phyloP scores from a whole-genome alignment of 2,329 filamentous ascomycete genomes.

The Trichoderma sp. region DNA sequence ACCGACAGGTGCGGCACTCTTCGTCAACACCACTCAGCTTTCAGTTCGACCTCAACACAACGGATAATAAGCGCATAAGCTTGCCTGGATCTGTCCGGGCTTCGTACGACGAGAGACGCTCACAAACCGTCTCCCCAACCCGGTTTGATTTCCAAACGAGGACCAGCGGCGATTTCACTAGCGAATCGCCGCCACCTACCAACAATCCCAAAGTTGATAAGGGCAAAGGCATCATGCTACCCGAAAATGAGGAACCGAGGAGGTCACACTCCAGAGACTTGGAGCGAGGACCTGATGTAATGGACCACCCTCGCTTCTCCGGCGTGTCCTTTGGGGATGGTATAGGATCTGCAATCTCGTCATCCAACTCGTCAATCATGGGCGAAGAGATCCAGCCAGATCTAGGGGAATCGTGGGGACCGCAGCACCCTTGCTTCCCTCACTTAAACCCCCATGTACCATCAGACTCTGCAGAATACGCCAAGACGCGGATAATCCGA shows the following conservation, averaged over 20 bases:
- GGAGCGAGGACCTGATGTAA: constrained; percentile 51
- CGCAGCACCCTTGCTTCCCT: constrained; percentile 89
- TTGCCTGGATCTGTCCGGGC: constrained; percentile 53
- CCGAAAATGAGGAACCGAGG: constrained; percentile 34
- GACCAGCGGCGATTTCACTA: neutral
- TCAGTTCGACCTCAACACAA: constrained; percentile 47
- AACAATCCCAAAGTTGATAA: constrained; percentile 46
- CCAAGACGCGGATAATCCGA: constrained; percentile 82
- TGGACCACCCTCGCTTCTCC: constrained; percentile 45
- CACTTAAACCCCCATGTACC: constrained; percentile 92
- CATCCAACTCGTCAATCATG: constrained; percentile 59
- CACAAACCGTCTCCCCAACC: constrained; percentile 33
- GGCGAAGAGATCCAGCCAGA: constrained; percentile 63
- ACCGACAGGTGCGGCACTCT: constrained; percentile 45
- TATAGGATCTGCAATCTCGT: constrained; percentile 55
- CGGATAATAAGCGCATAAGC: constrained; percentile 49
- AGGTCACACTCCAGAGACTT: constrained; percentile 50
- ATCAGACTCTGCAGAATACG: constrained; percentile 68
- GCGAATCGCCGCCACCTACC: neutral
- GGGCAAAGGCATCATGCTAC: constrained; percentile 47
- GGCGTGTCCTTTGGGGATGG: constrained; percentile 49
- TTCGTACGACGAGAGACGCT: constrained; percentile 51
- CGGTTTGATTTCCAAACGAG: constrained; percentile 19
- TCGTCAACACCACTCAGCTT: constrained; percentile 47
- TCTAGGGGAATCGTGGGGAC: constrained; percentile 82